Evolutionary conservation across 768 basidiomycete species (phyloP).

Genomic region (Lactifluus subvellereus): DNA sequence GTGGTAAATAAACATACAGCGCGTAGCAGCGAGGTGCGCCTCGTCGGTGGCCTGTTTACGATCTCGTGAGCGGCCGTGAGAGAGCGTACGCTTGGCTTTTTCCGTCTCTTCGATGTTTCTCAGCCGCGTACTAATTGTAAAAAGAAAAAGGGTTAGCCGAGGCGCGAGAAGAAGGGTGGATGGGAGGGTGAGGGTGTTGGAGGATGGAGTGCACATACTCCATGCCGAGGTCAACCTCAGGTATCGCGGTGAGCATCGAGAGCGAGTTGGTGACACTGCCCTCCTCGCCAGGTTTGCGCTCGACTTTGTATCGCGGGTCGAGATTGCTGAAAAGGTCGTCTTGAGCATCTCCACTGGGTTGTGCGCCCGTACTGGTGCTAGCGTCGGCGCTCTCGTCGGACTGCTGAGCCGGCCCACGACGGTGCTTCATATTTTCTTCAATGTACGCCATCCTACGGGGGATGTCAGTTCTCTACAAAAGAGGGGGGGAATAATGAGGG

Average conservation of each 20-base stretch:
- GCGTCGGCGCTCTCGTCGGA: background rate
- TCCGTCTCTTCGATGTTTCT: constrained; percentile 98
- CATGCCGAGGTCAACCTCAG: constrained; percentile 97
- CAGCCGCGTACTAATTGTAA: constrained; percentile 60
- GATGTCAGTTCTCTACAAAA: background rate
- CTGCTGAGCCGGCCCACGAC: constrained; percentile 48
- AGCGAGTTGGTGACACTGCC: constrained; percentile 91
- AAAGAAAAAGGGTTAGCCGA: background rate
- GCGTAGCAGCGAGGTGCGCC: constrained; percentile 77
- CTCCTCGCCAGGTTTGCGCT: constrained; percentile 56
- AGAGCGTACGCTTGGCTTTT: constrained; percentile 85
- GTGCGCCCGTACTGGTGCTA: constrained; percentile 29
- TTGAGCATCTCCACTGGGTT: constrained; percentile 39
- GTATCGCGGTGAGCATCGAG: constrained; percentile 96
- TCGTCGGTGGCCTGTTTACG: constrained; percentile 55
- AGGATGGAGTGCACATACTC: constrained; percentile 58
- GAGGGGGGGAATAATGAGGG: background rate
- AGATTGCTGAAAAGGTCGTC: constrained; percentile 77
- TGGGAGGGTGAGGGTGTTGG: background rate
- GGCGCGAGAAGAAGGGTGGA: background rate
- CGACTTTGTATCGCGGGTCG: constrained; percentile 58
- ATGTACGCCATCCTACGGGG: constrained; percentile 90
- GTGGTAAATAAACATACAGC: constrained; percentile 53
- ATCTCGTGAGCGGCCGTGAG: constrained; percentile 61
- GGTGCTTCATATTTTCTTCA: constrained; percentile 83